phyloP scores from a whole-genome alignment of 257 asterid species.

The Petrea volubilis region DNA sequence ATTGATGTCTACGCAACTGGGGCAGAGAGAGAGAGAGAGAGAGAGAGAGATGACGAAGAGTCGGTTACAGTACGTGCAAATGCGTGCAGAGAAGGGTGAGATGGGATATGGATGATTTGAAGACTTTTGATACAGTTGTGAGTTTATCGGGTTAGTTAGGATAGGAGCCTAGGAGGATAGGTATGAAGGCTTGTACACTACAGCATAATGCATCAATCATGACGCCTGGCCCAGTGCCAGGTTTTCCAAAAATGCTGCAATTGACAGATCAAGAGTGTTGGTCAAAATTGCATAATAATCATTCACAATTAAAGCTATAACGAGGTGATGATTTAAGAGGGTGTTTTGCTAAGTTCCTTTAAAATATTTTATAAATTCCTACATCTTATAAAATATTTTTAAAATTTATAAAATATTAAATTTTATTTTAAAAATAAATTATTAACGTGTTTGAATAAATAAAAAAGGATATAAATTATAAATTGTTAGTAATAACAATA shows the following conservation, averaged over 20 bases:
- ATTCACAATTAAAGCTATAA: too few species aligned
- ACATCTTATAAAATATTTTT: too few species aligned
- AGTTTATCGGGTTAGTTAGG: constrained; percentile 22
- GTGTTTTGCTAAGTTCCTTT: too few species aligned
- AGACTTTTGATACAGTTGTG: background rate
- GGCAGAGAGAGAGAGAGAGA: background rate
- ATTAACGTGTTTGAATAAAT: too few species aligned
- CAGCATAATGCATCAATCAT: constrained; percentile 1
- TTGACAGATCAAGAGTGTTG: constrained; percentile 12
- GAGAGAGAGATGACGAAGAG: constrained; percentile 12
- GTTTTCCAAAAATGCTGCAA: constrained; percentile 19
- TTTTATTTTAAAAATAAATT: too few species aligned
- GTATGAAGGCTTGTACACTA: constrained; percentile 11
- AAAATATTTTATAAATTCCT: too few species aligned
- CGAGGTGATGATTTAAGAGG: too few species aligned
- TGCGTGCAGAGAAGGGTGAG: background rate
- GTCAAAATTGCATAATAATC: background rate
- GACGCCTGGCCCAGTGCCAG: constrained; percentile 18
- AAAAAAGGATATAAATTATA: too few species aligned
- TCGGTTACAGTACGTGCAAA: background rate
- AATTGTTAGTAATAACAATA: too few species aligned
- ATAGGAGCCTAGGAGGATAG: constrained; percentile 26
- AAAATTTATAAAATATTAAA: too few species aligned
- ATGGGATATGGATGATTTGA: constrained; percentile 35
- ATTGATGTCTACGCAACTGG: background rate